These are phyloP conservation scores for Fusarium haematococcum DNA, from an alignment of 2,329 filamentous ascomycete genomes.

Conservation along the genomic window DNA sequence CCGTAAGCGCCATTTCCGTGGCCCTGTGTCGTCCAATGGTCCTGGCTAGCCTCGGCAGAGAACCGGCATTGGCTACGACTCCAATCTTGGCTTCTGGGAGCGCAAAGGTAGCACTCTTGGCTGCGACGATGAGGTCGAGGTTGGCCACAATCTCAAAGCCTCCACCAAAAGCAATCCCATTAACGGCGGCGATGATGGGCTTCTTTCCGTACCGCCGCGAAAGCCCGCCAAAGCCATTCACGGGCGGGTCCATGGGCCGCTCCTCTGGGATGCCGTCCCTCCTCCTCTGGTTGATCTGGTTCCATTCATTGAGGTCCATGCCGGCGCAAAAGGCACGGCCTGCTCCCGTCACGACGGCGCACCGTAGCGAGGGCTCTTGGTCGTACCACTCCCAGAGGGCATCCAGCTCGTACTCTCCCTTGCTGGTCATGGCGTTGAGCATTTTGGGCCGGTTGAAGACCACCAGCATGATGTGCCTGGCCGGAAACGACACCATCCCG, in stretches of 20 bases:
- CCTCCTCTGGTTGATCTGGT: constrained; percentile 39
- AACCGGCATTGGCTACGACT: constrained; percentile 78
- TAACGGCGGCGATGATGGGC: constrained; percentile 81
- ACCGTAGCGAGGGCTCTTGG: constrained; percentile 68
- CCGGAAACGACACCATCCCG: constrained; percentile 41
- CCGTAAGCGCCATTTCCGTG: constrained; percentile 75
- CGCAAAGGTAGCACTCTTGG: constrained; percentile 68
- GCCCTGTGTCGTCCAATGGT: constrained; percentile 76
- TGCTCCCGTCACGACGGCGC: constrained; percentile 72
- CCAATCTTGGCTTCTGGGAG: constrained; percentile 79
- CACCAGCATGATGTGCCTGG: constrained; percentile 41
- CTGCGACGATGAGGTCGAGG: constrained; percentile 77
- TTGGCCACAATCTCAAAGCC: constrained; percentile 83
- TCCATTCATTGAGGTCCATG: constrained; percentile 68
- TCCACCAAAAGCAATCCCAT: constrained; percentile 80
- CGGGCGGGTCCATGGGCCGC: constrained; percentile 42
- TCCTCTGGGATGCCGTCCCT: constrained; percentile 36
- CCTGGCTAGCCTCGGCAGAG: constrained; percentile 73
- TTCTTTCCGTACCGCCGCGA: constrained; percentile 77
- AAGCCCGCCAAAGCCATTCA: constrained; percentile 72
- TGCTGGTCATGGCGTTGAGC: constrained; percentile 43
- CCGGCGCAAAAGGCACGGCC: constrained; percentile 77
- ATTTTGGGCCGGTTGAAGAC: constrained; percentile 38
- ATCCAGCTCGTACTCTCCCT: constrained; percentile 51
- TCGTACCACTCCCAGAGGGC: constrained; percentile 71